Base-by-base conservation (phyloP, 805 yeast genomes). In the Metahyphopichia silvanorum region DNA sequence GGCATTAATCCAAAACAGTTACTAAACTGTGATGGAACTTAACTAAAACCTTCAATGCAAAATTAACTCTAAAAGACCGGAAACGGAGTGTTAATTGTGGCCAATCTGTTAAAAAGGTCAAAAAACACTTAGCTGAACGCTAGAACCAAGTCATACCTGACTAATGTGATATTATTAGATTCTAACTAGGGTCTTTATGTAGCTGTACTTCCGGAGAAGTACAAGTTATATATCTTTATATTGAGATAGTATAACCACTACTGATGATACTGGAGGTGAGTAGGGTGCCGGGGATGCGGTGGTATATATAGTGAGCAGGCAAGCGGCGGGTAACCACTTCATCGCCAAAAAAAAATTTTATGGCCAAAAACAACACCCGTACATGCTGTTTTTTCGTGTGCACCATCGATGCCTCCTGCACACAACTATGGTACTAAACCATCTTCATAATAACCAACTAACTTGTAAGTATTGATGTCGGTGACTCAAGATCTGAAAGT, bases 221-320 rank as follows among this genome's bases (percentile, higher is more conserved):
- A 69, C 52, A 56, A 64, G 76, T 73, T 76, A 76, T 77, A 78
- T 71, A 67, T 68, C 71, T 75, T 67, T 60, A 51, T 75, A 63
- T 59, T 64, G 77, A 72, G 76, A 74, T 78, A 79, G 85, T 76
- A 78, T 77, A 79, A 77, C 85, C 85, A 76, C 86, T 79, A 79
- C 86, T 77, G 82, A 79, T 79, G 85, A 68, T 73, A 44, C 46
- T 38, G 44, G 52, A 50, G 50, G 51, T 46, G 41, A 60, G 47
- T 49, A 53, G 56, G 59, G 60, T 46, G 35, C 33, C 43, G 57
- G 63, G 54, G 51, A 40, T 34, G 15, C 27, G 30, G 39, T 38
- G 16, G 22, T 42, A 44, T 64, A 51, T 63, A 63, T 60, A 61
- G 38, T 38, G 9, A 30, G 27, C 20, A 10, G 20, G 10, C 13